phyloP scores from a whole-genome alignment of 139 green algal species.

The Nannochloris sp. region DNA sequence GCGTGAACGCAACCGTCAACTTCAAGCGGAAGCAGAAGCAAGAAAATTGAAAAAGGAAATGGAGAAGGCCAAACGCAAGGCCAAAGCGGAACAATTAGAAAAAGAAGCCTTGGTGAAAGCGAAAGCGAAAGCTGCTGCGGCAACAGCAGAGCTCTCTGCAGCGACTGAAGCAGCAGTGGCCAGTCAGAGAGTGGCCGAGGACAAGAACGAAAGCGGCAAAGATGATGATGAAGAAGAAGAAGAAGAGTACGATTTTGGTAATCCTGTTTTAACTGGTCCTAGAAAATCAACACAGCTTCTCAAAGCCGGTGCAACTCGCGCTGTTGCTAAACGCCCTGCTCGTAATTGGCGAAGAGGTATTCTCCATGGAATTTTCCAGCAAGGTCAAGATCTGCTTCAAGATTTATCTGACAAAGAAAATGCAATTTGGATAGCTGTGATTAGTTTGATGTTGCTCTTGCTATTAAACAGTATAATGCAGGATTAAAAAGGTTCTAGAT shows the following conservation, averaged over 20 bases:
- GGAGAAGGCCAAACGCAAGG: neutral
- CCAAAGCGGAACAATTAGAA: neutral
- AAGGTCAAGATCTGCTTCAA: too few relatives aligned
- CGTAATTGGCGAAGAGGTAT: too few relatives aligned
- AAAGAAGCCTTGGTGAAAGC: neutral
- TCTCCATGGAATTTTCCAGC: too few relatives aligned
- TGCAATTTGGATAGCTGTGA: neutral
- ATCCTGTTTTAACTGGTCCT: neutral
- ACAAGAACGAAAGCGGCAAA: neutral
- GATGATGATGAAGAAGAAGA: neutral
- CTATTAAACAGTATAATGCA: too few relatives aligned
- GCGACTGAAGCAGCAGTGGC: neutral
- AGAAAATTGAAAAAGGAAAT: neutral
- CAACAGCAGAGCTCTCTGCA: neutral
- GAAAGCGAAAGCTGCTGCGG: neutral
- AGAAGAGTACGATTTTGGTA: neutral
- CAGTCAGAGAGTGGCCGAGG: neutral
- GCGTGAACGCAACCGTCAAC: conserved; percentile 9
- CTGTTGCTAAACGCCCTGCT: too few relatives aligned
- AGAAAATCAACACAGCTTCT: neutral
- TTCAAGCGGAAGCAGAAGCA: conserved; percentile 2
- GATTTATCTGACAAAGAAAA: neutral
- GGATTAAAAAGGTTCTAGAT: too few relatives aligned
- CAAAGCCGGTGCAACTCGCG: neutral
- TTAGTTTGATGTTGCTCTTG: neutral